Base-by-base conservation (phyloP, 2,329 filamentous ascomycete genomes). In the Passalora sequoiae region DNA sequence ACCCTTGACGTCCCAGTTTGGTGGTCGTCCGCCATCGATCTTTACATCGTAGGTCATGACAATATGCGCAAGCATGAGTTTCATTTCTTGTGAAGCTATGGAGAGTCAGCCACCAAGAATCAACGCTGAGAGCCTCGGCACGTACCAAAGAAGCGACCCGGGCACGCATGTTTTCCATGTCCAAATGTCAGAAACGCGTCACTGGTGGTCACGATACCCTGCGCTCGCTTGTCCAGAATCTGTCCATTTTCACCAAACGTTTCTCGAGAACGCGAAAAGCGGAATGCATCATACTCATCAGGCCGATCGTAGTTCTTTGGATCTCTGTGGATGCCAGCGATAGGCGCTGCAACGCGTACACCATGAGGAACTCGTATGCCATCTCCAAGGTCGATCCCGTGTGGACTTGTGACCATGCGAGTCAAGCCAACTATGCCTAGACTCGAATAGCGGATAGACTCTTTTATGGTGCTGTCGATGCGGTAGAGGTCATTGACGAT, bases 61-160 rank as follows among this genome's bases (percentile, higher is more conserved):
- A 3, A 68, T 56, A 33, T 67, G 56, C 1, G 66, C 64, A 10
- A 73, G 50, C 13, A 72, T 64, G 50, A 71, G 55, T 56, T 73
- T 72, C 57, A 72, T 68, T 60, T 72, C 67, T 48, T 69, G 65
- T 20, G 60, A 61, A 12, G 69, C 69, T 39, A 9, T 20, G 3
- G 15, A 9, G 5, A 6, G 25, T 39, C 37, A 39, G 37, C 37
- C 20, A 36, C 47, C 71, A 6, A 71, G 62, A 71, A 72, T 1
- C 69, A 0, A 69, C 69, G n/a, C 20, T 17, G 31, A 20, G n/a
- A 8, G 20, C 8, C 20, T n/a, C n/a, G n/a, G 13, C 15, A 24
- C 33, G 9, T 12, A 36, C 33, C 69, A 46, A 72, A 71, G 63
- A 71, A 72, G 1, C 69, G 62, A 0, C 69, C 69, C 15, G 44